These are phyloP conservation scores for Phytophthora pluvialis DNA, from an alignment of 352 stramenopile genomes.

Conservation along the genomic window DNA sequence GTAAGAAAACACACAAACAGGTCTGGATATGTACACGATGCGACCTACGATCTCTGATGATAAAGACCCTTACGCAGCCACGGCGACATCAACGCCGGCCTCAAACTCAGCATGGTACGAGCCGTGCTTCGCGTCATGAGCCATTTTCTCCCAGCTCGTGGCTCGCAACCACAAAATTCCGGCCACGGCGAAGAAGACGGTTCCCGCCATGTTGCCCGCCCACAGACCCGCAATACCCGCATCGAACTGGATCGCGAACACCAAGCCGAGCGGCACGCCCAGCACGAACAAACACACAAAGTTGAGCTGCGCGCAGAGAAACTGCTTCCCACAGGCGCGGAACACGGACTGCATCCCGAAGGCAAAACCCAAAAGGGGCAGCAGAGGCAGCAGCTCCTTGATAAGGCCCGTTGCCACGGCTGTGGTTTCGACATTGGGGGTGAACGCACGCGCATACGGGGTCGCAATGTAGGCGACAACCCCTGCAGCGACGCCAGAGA, in stretches of 20 bases:
- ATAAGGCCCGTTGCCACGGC: constrained; percentile 40
- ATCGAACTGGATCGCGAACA: constrained; percentile 50
- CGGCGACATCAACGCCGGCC: constrained; percentile 28
- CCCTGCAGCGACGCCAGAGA: constrained; percentile 42
- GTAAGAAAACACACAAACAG: background rate
- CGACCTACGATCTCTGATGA: background rate
- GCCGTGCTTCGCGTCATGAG: constrained; percentile 55
- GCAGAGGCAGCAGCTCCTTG: constrained; percentile 35
- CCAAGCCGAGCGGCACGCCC: constrained; percentile 49
- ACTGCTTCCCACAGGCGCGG: constrained; percentile 56
- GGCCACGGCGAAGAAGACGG: constrained; percentile 45
- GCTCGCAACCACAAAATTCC: constrained; percentile 46
- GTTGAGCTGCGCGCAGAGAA: constrained; percentile 57
- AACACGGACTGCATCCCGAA: constrained; percentile 53
- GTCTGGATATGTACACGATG: background rate
- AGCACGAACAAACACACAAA: constrained; percentile 61
- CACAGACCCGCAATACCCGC: constrained; percentile 58
- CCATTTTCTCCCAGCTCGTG: constrained; percentile 61
- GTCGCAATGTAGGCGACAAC: constrained; percentile 37
- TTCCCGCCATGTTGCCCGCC: constrained; percentile 60
- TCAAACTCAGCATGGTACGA: constrained; percentile 38
- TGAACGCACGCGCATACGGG: constrained; percentile 52
- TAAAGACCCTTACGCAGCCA: constrained; percentile 15
- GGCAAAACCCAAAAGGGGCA: constrained; percentile 49
- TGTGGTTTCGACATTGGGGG: constrained; percentile 39